Conservation (phyloP, 139 green algal species). For the Cymbomonas tetramitiformis region DNA sequence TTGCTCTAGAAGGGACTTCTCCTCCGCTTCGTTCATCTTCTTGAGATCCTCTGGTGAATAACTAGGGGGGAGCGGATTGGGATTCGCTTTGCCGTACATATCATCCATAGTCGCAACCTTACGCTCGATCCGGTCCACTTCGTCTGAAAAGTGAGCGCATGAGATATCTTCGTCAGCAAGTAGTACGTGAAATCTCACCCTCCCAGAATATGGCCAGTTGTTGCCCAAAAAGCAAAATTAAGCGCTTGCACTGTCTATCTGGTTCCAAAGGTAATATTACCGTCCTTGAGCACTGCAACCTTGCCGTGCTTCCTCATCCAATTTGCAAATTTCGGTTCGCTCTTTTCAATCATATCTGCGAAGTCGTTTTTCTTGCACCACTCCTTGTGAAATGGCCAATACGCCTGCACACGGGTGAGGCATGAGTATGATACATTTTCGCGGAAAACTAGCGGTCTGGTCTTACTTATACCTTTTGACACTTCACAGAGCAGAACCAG, state of each 20-base stretch:
- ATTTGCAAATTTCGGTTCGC: slow-evolving; percentile 66
- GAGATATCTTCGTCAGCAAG: no score
- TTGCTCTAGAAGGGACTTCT: background rate
- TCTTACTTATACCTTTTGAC: no score
- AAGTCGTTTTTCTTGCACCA: slow-evolving; percentile 75
- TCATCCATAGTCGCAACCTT: slow-evolving; percentile 62
- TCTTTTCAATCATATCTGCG: slow-evolving; percentile 54
- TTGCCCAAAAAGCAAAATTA: no score
- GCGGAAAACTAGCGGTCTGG: slow-evolving; percentile 26
- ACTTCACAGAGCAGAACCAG: slow-evolving; percentile 64
- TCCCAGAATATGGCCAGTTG: no score
- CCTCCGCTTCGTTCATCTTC: slow-evolving; percentile 26
- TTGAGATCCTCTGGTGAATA: slow-evolving; percentile 38
- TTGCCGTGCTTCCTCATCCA: slow-evolving; percentile 72
- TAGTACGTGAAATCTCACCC: no score
- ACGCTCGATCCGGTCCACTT: slow-evolving; percentile 76
- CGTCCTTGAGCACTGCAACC: slow-evolving; percentile 52
- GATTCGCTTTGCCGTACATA: slow-evolving; percentile 75
- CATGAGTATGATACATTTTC: background rate
- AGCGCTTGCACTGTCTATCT: no score
- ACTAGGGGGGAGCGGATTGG: slow-evolving; percentile 39
- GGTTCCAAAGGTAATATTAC: no score
- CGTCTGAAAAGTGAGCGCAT: slow-evolving; percentile 1
- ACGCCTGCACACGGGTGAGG: no score
- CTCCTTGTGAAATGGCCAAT: slow-evolving; percentile 75